phyloP scores from a whole-genome alignment of 1,284 basidiomycete genomes.

The Rhodotorula sp. region DNA sequence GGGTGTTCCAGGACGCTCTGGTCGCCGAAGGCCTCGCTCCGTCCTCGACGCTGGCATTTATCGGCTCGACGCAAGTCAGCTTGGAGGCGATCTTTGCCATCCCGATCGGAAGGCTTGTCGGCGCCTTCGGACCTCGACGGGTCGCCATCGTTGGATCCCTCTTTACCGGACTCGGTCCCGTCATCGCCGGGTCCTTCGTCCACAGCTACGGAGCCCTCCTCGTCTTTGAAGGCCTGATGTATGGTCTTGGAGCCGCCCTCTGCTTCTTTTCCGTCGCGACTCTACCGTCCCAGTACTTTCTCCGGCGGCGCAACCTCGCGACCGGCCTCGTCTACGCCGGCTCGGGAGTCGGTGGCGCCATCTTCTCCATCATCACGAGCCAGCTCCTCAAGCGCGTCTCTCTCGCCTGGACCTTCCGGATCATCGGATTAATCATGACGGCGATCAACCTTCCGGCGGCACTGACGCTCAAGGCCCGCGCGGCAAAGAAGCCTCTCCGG shows the following conservation, averaged over 20 bases:
- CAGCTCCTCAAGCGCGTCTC: slow-evolving; percentile 9
- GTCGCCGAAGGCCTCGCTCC: slow-evolving; percentile 5
- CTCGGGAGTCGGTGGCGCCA: slow-evolving; percentile 20
- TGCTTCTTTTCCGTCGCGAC: slow-evolving; percentile 23
- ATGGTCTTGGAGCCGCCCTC: slow-evolving; percentile 23
- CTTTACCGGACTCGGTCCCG: slow-evolving; percentile 7
- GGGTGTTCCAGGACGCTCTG: slow-evolving; percentile 29
- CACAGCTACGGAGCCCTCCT: slow-evolving; percentile 20
- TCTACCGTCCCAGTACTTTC: slow-evolving; percentile 26
- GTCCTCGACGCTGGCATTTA: slow-evolving; percentile 19
- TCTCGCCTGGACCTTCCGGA: slow-evolving; percentile 29
- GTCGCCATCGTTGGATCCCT: slow-evolving; percentile 14
- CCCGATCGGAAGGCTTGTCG: slow-evolving; percentile 15
- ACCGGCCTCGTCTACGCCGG: slow-evolving; percentile 29
- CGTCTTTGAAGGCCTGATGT: slow-evolving; percentile 20
- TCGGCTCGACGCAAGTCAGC: slow-evolving; percentile 18
- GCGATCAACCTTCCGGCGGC: slow-evolving; percentile 24
- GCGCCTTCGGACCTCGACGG: slow-evolving; percentile 18
- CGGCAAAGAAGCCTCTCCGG: slow-evolving; percentile 12
- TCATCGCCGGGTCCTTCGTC: slow-evolving; percentile 25
- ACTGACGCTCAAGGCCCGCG: neutral
- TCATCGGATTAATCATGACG: slow-evolving; percentile 7
- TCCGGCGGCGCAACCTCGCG: slow-evolving; percentile 25
- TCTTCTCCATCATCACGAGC: slow-evolving; percentile 16
- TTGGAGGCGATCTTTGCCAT: slow-evolving; percentile 26